Evolutionary conservation across 2,329 filamentous ascomycete species (phyloP).

Genomic region (Trichophyton simii): DNA sequence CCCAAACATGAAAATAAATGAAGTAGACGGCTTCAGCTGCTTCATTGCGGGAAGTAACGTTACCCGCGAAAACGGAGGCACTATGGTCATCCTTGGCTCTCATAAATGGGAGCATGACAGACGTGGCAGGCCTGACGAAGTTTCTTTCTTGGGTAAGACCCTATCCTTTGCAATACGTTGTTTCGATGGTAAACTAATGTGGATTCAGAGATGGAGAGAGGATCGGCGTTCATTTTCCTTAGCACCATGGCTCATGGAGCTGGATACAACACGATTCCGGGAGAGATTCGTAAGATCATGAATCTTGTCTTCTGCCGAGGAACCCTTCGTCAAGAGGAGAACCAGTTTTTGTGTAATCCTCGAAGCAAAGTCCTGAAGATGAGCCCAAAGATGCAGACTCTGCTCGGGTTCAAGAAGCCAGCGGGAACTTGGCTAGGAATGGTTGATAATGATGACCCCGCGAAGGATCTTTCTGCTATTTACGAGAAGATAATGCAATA

Average conservation of each 20-base stretch:
- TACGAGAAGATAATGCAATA: slow-evolving; percentile 1
- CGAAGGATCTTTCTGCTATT: slow-evolving; percentile 2
- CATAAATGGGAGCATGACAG: slow-evolving; percentile 5
- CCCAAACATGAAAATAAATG: slow-evolving; percentile 2
- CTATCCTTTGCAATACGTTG: background rate
- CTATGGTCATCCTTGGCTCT: slow-evolving; percentile 4
- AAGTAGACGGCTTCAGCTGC: slow-evolving; percentile 4
- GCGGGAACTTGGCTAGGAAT: slow-evolving; percentile 2
- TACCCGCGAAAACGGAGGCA: slow-evolving; percentile 1
- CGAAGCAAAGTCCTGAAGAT: slow-evolving; percentile 4
- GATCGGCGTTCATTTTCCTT: slow-evolving; percentile 4
- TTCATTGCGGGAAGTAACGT: background rate
- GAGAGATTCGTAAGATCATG: slow-evolving; percentile 2
- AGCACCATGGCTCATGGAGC: background rate
- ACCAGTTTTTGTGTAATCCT: slow-evolving; percentile 4
- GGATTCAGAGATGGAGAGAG: slow-evolving; percentile 2
- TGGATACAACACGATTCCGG: slow-evolving; percentile 2
- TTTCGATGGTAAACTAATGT: background rate
- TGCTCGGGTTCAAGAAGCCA: slow-evolving; percentile 5
- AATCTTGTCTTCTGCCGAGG: slow-evolving; percentile 3
- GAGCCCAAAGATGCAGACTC: slow-evolving; percentile 3
- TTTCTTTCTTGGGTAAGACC: slow-evolving; percentile 2
- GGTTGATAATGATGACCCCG: slow-evolving; percentile 5
- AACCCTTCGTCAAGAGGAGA: background rate
- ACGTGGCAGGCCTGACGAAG: background rate